These are phyloP conservation scores for Botrytis hyacinthi DNA, from an alignment of 2,329 filamentous ascomycete genomes.

Conservation along the genomic window DNA sequence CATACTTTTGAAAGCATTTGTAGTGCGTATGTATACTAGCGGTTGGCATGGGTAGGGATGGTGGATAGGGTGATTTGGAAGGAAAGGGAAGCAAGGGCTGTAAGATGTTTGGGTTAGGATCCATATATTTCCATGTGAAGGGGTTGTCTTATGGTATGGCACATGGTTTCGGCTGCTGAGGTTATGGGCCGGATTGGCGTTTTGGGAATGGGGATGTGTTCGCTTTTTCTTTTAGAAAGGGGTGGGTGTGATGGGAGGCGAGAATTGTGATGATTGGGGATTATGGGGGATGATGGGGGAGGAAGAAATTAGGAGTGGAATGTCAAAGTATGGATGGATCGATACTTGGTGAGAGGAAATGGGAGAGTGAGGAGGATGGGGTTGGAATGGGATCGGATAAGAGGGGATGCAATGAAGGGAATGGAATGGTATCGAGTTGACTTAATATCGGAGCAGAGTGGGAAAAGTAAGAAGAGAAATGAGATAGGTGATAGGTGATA, in stretches of 20 bases:
- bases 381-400: not conserved
- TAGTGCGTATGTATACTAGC: conserved; percentile 14
- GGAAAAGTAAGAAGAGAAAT: not conserved
- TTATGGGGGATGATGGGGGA: no score
- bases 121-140: conserved; percentile 6
- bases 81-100: not conserved
- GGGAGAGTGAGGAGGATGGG: not conserved
- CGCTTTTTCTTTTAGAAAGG: not conserved
- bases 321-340: not conserved
- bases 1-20: conserved; percentile 10
- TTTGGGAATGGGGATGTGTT: conserved; percentile 3
- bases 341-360: not conserved
- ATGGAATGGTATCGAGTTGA: not conserved
- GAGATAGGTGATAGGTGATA: not conserved
- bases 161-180: not conserved
- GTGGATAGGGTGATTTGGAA: not conserved
- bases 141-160: conserved; percentile 7
- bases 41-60: not conserved
- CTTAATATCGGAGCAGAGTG: not conserved
- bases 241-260: not conserved
- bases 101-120: not conserved
- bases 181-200: conserved; percentile 5
- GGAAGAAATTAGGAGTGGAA: not conserved
- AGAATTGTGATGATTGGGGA: not conserved
- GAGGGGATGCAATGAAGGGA: not conserved